Evolutionary conservation across 202 grass and related monocot genomes (phyloP), one percentile per base, ranked within the genome.

Genomic region (Dendrocalamus latiflorus): DNA sequence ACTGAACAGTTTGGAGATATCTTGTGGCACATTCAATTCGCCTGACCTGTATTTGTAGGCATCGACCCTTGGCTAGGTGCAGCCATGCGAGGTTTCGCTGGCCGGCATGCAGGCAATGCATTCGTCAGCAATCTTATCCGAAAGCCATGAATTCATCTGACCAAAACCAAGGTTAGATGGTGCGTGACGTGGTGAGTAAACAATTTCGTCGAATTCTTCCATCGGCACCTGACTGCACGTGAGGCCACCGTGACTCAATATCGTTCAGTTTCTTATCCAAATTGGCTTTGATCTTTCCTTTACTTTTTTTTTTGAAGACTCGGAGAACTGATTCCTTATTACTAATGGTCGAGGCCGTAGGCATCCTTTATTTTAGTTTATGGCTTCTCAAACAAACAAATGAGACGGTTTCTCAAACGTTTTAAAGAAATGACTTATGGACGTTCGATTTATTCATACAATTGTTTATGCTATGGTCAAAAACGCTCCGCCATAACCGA

Each of bases 91-190:
- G 63, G 20, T 17, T 20, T 66, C 61, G 36, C 25, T 20, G 14
- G 39, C 63, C 8, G 63, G 38, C 62, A 18, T 24, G 18, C 25
- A 30, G 21, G 65, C 41, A 9, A 26, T 18, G 42, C 75, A 24
- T n/a, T 74, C 70, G 58, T 83, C 59, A 75, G 43, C 81, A 33
- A 33, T 76, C 80, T 76, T 57, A 62, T 45, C 55, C 15, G 21
- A 5, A 22, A 21, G 14, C 74, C 37, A 2, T 13, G 53, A 1
- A 15, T 16, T 33, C 55, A 10, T 18, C 54, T 45, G 21, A 45
- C 13, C 55, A 26, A 44, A 43, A 59, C 21, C 20, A 37, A 18
- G 21, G 6, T 11, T 13, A n/a, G n/a, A 18, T 21, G 47, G 70
- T 17, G 48, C 26, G 1, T 73, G 26, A 17, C 44, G 39, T 43